Conservation (phyloP, 805 yeast genomes). For the Metschnikowia drakensbergensis region DNA sequence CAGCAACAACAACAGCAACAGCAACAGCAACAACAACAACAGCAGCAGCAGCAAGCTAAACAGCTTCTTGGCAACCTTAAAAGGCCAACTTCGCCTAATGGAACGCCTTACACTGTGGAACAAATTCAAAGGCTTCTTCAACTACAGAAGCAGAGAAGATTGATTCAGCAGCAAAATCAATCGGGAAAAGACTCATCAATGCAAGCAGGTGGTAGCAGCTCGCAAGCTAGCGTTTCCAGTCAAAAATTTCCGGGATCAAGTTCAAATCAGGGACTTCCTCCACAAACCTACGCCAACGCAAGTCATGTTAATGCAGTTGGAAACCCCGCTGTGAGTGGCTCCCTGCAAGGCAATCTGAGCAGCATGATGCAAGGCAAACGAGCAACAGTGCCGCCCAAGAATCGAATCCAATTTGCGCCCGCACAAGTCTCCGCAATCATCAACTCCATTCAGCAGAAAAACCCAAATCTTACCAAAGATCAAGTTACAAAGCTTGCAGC, state of each 20-base stretch:
- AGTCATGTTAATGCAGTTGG: neutral
- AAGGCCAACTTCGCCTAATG: slow-evolving; percentile 49
- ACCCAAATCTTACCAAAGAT: slow-evolving; percentile 58
- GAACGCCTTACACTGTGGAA: slow-evolving; percentile 56
- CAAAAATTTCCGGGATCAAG: neutral
- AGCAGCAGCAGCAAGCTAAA: slow-evolving; percentile 7
- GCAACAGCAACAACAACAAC: too few species aligned
- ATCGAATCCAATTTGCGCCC: slow-evolving; percentile 47
- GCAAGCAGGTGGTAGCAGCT: neutral
- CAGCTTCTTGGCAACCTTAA: slow-evolving; percentile 19
- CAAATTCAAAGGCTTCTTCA: slow-evolving; percentile 58
- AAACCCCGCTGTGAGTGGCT: neutral
- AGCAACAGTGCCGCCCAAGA: slow-evolving; percentile 17
- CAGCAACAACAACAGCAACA: slow-evolving; percentile 4
- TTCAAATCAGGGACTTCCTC: neutral
- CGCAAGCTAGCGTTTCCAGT: neutral
- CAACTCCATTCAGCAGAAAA: slow-evolving; percentile 59
- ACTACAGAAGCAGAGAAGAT: slow-evolving; percentile 47
- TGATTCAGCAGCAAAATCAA: slow-evolving; percentile 44
- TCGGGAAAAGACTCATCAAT: slow-evolving; percentile 1
- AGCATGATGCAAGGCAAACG: slow-evolving; percentile 8
- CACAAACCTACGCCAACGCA: neutral
- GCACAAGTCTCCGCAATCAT: slow-evolving; percentile 65
- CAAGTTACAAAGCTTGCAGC: slow-evolving; percentile 67
- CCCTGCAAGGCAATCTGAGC: slow-evolving; percentile 1